These are phyloP conservation scores for Cyclostephanos tholiformis DNA, from an alignment of 108 stramenopile species.

Conservation along the genomic window DNA sequence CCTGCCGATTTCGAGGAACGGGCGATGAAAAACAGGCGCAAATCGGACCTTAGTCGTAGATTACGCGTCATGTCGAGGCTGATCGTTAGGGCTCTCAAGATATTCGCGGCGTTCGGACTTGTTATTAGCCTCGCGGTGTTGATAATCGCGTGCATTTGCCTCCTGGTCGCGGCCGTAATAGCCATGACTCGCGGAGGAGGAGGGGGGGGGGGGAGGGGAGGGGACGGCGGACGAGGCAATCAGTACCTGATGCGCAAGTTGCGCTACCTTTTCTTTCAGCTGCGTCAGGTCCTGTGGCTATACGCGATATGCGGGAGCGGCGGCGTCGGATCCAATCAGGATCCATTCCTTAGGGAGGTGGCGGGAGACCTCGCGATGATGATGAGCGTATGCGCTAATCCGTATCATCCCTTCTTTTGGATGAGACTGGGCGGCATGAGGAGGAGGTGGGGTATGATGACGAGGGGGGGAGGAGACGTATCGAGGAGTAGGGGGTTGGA, in stretches of 20 bases:
- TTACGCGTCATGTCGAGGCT: conserved; percentile 24
- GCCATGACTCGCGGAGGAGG: conserved; percentile 63
- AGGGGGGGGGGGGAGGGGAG: conserved; percentile 16
- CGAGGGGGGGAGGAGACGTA: conserved; percentile 21
- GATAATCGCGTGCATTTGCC: conserved; percentile 60
- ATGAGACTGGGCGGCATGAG: conserved; percentile 57
- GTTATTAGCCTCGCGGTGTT: conserved; percentile 76
- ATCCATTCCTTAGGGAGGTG: conserved; percentile 78
- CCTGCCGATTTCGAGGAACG: conserved; percentile 73
- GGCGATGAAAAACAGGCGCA: conserved; percentile 44
- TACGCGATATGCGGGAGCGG: conserved; percentile 82
- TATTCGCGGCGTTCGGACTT: conserved; percentile 81
- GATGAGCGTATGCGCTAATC: conserved; percentile 69
- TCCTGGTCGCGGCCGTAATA: conserved; percentile 74
- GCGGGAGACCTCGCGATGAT: conserved; percentile 74
- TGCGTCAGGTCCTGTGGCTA: conserved; percentile 81
- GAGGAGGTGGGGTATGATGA: conserved; percentile 34
- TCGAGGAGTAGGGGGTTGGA: conserved; percentile 44
- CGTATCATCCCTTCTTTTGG: conserved; percentile 71
- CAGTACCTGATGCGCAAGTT: conserved; percentile 58
- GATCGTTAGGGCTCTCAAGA: conserved; percentile 55
- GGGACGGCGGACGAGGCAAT: conserved; percentile 32
- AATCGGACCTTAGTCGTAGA: conserved; percentile 42
- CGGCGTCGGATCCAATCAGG: conserved; percentile 39
- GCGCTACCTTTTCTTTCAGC: conserved; percentile 52